Base-by-base conservation (phyloP, 2,329 filamentous ascomycete species). In the Zymoseptoria brevis region DNA sequence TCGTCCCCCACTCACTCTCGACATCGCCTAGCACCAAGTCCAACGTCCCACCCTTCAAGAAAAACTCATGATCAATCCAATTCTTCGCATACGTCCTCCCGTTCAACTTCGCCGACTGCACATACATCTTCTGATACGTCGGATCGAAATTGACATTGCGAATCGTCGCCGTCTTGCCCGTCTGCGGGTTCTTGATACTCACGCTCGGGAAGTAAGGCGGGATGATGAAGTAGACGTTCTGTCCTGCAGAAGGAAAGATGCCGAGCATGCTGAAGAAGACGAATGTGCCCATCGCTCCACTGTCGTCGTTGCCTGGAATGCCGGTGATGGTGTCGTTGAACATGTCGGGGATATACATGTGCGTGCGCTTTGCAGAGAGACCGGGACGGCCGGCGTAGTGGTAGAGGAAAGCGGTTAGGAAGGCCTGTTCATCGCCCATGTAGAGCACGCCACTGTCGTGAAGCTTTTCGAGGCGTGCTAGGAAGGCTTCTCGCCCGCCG, bases 261-360 rank as follows among this genome's bases (percentile, higher is more conserved):
- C 86, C 86, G 45, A 88, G 79, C 80, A 87, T 87, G 62, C 82
- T 83, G 83, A 86, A 89, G 8, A 87, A 72, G 2, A 87, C 72
- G 82, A 85, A 88, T 7, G 81, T 84, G 69, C 89, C 85, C 86
- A 89, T 88, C 13, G 87, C 84, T 6, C 87, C 87, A 1, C 85
- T 85, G 69, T 89, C 87, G 51, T 81, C 84, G 71, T 89, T 89
- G 0, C 87, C 87, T 0, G 87, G 87, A 0, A 89, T 75, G 0
- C 87, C 87, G 7, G 67, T 68, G 0, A 77, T 75, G 0, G 80
- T 80, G 1, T 80, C 76, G 54, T 75, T 76, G 72, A 87, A 88
- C 73, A 82, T 84, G 13, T 75, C 72, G 63, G 83, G 82, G 29
- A 85, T 85, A 52, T 86, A 76, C 57, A 75, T 75, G 54, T 87